A percentile compares a stretch with the other conserved stretches of the same genome.
Conservation (phyloP, 345 rosid species). For the Salix brachista region DNA sequence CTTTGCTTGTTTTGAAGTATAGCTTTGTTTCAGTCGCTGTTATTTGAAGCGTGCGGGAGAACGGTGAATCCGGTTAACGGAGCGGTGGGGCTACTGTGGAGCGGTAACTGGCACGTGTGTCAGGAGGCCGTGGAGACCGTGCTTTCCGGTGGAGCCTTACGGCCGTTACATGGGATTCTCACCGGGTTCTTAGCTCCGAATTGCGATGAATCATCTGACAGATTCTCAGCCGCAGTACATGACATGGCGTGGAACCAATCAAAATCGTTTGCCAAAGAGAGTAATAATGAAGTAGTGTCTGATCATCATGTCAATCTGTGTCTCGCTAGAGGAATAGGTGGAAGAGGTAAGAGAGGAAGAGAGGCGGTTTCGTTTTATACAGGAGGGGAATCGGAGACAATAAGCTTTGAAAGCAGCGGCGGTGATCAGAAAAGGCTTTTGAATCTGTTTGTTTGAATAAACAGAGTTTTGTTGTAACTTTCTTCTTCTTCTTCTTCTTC, state of each 20-base stretch:
- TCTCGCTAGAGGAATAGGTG: conserved; percentile 26
- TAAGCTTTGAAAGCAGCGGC: conserved; percentile 28
- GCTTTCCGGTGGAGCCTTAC: conserved; percentile 38
- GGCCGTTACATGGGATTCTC: conserved; percentile 31
- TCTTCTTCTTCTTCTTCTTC: background rate
- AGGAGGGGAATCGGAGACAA: conserved; percentile 38
- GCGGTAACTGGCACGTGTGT: conserved; percentile 57
- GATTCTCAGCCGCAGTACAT: conserved; percentile 12
- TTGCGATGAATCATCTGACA: conserved; percentile 28
- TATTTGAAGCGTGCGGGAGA: conserved; percentile 62
- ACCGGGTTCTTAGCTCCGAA: conserved; percentile 18
- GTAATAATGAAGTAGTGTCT: conserved; percentile 23
- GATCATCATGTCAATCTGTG: conserved; percentile 21
- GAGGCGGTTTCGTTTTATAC: conserved; percentile 28
- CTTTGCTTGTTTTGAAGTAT: background rate
- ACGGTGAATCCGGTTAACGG: conserved; percentile 62
- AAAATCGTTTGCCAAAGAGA: conserved; percentile 9
- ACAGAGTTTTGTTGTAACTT: conserved; percentile 6
- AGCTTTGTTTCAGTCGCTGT: conserved; percentile 57
- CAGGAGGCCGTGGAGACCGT: conserved; percentile 53
- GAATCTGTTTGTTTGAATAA: conserved; percentile 55
- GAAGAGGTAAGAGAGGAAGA: conserved; percentile 24
- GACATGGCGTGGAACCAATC: conserved; percentile 15
- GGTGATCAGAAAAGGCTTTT: conserved; percentile 45
- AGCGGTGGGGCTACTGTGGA: conserved; percentile 52